phyloP scores from a whole-genome alignment of 1,284 basidiomycete genomes.

The Xerocomus minutiporus region DNA sequence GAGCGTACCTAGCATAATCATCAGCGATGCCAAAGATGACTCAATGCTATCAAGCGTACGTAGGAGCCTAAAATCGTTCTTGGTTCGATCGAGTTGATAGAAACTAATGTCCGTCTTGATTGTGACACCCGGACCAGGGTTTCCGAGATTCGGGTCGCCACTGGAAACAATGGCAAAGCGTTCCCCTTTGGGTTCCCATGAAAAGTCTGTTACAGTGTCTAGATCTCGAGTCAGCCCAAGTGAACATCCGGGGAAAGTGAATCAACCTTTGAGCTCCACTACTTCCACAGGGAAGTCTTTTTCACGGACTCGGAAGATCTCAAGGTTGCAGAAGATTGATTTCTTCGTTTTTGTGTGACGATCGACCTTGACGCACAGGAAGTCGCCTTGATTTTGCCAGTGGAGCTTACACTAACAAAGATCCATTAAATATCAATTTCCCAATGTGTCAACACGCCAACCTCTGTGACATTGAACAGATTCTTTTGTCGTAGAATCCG shows the following conservation, averaged over 20 bases:
- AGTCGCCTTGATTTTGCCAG: constrained; percentile 99
- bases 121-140: constrained; percentile 83
- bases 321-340: constrained; percentile 97
- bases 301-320: constrained; percentile 96
- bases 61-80: constrained; percentile 93
- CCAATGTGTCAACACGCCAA: constrained; percentile 36
- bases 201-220: constrained; percentile 96
- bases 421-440: constrained; percentile 1
- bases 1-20: constrained; percentile 57
- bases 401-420: constrained; percentile 84
- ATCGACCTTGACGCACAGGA: constrained; percentile 98
- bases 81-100: constrained; percentile 89
- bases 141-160: constrained; percentile 90
- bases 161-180: constrained; percentile 96
- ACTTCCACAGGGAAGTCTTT: constrained; percentile 99
- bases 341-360: constrained; percentile 99
- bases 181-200: constrained; percentile 96
- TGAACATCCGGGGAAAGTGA: constrained; percentile 5
- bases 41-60: constrained; percentile 45
- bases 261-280: constrained; percentile 86
- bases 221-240: constrained; percentile 12
- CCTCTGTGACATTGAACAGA: constrained; percentile 96
- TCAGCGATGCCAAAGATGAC: constrained; percentile 4
- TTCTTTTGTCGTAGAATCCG: constrained; percentile 91
- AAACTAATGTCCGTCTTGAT: constrained; percentile 97